Evolutionary conservation across 768 basidiomycete species (phyloP).

Genomic region (Rhizopogon sp.): DNA sequence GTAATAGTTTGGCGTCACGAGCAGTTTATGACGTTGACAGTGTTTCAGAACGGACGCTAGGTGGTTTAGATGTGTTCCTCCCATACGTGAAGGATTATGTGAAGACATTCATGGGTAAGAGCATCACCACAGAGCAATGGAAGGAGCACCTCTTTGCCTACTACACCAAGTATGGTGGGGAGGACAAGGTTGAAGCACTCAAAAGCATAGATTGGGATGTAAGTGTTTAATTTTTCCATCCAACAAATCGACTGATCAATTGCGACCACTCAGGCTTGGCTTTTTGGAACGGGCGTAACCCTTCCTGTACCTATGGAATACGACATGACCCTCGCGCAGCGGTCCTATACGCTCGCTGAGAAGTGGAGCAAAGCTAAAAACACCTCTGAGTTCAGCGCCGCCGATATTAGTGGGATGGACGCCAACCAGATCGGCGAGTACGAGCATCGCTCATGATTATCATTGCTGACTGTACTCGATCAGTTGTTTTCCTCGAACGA

Average conservation of each 20-base stretch:
- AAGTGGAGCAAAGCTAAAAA: slow-evolving; percentile 60
- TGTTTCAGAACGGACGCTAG: slow-evolving; percentile 57
- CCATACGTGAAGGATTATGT: slow-evolving; percentile 85
- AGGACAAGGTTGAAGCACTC: slow-evolving; percentile 59
- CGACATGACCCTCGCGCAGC: slow-evolving; percentile 63
- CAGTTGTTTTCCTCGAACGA: slow-evolving; percentile 82
- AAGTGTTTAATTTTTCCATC: slow-evolving; percentile 18
- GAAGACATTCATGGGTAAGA: slow-evolving; percentile 72
- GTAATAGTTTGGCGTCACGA: slow-evolving; percentile 7
- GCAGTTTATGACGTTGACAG: background rate
- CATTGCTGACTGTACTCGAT: background rate
- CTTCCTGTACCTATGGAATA: slow-evolving; percentile 76
- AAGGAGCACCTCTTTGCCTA: slow-evolving; percentile 72
- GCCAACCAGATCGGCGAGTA: slow-evolving; percentile 71
- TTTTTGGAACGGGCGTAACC: slow-evolving; percentile 71
- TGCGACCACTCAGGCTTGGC: slow-evolving; percentile 53
- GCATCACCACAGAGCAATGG: slow-evolving; percentile 84
- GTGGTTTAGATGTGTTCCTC: slow-evolving; percentile 79
- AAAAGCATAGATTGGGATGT: slow-evolving; percentile 78
- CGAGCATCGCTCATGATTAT: background rate
- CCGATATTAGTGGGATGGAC: slow-evolving; percentile 61
- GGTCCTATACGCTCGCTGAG: slow-evolving; percentile 67
- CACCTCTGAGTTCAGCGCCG: slow-evolving; percentile 43
- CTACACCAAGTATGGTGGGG: slow-evolving; percentile 52
- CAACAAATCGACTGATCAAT: background rate